These are phyloP conservation scores for Aspergillus leporis DNA, from an alignment of 495 filamentous ascomycete genomes.

Conservation along the genomic window DNA sequence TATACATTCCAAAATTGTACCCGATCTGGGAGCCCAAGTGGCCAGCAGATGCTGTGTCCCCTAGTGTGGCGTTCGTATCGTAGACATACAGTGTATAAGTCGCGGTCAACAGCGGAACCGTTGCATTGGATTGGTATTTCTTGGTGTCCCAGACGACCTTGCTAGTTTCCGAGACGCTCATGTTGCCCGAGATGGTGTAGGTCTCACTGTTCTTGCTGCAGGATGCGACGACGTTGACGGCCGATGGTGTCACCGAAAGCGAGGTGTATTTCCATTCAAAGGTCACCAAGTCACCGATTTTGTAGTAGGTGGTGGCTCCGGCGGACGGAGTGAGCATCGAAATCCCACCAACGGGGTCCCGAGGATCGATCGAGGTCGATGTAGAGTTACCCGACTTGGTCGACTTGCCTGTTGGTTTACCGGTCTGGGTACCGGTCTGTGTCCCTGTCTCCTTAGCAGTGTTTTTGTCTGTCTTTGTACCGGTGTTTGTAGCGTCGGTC, in stretches of 20 bases:
- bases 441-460: constrained; percentile 23
- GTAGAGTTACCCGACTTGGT: constrained; percentile 38
- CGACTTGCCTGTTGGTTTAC: constrained; percentile 24
- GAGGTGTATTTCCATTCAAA: constrained; percentile 97
- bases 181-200: constrained; percentile 70
- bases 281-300: constrained; percentile 81
- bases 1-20: constrained; percentile 83
- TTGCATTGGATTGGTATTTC: constrained; percentile 62
- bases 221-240: constrained; percentile 78
- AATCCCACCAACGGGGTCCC: constrained; percentile 69
- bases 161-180: constrained; percentile 56
- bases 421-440: constrained; percentile 21
- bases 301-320: constrained; percentile 72
- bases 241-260: constrained; percentile 71
- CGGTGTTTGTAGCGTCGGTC: constrained; percentile 21
- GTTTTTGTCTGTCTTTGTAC: constrained; percentile 19
- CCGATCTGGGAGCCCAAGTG: constrained; percentile 65
- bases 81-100: constrained; percentile 84
- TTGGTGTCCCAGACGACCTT: constrained; percentile 78
- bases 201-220: constrained; percentile 65
- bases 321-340: constrained; percentile 76
- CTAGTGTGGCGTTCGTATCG: constrained; percentile 65
- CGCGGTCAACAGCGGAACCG: constrained; percentile 64
- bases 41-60: constrained; percentile 65
- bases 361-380: constrained; percentile 55